Conservation (phyloP, 2,329 filamentous ascomycete genomes). For the Aspergillus awamori region DNA sequence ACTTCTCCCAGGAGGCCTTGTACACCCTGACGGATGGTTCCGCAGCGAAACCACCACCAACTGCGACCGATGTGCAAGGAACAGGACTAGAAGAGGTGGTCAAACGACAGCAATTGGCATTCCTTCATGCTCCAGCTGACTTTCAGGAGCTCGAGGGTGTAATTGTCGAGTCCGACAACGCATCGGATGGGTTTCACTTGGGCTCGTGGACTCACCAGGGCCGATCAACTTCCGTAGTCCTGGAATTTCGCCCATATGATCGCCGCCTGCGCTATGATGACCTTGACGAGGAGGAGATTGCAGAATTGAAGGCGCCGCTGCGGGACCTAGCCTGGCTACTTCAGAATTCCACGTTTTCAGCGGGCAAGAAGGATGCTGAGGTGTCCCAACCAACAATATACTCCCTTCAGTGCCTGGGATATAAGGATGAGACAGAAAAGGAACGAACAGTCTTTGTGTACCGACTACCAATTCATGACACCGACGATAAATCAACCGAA, state of each 20-base stretch:
- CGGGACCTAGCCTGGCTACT: slow-evolving; percentile 33
- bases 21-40: slow-evolving; percentile 16
- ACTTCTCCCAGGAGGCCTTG: slow-evolving; percentile 31
- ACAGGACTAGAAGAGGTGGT: slow-evolving; percentile 31
- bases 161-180: slow-evolving; percentile 24
- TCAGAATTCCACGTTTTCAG: slow-evolving; percentile 29
- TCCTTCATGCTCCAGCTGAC: slow-evolving; percentile 23
- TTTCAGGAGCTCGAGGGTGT: slow-evolving; percentile 25
- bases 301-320: slow-evolving; percentile 29
- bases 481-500: not conserved
- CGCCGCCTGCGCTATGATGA: slow-evolving; percentile 25
- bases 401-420: slow-evolving; percentile 32
- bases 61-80: slow-evolving; percentile 19
- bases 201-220: slow-evolving; percentile 22
- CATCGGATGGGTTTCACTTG: slow-evolving; percentile 25
- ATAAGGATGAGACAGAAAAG: slow-evolving; percentile 28
- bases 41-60: not conserved
- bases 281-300: slow-evolving; percentile 29
- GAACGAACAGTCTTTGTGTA: slow-evolving; percentile 32
- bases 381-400: slow-evolving; percentile 32
- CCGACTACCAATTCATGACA: slow-evolving; percentile 21
- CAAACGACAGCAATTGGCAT: slow-evolving; percentile 27
- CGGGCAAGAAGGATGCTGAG: not conserved
- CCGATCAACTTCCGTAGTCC: slow-evolving; percentile 20
- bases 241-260: slow-evolving; percentile 34